These are phyloP conservation scores for Hymenoscyphus salicellus DNA, from an alignment of 2,329 filamentous ascomycete species.

Conservation along the genomic window DNA sequence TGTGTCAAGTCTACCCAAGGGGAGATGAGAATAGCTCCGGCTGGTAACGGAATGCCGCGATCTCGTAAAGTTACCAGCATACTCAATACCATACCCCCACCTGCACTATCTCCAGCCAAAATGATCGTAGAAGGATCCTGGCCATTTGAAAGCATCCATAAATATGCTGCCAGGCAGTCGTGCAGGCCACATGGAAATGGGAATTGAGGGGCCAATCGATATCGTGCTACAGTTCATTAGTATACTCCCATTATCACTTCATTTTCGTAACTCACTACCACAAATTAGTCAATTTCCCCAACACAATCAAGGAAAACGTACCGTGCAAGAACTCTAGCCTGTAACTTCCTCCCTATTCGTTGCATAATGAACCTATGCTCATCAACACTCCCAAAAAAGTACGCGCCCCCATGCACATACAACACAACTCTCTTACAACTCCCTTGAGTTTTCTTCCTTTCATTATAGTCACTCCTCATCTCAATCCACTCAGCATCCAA, in stretches of 20 bases:
- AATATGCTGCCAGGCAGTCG: constrained; percentile 84
- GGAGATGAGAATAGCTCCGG: constrained; percentile 85
- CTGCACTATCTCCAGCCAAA: constrained; percentile 87
- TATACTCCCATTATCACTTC: background rate
- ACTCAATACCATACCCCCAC: constrained; percentile 79
- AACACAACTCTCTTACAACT: constrained; percentile 76
- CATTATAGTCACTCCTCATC: constrained; percentile 78
- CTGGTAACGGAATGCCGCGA: constrained; percentile 77
- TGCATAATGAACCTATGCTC: constrained; percentile 74
- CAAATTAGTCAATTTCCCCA: constrained; percentile 12
- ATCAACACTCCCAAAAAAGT: constrained; percentile 93
- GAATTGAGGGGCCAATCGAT: constrained; percentile 87
- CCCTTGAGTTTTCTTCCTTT: constrained; percentile 60
- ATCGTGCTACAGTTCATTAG: constrained; percentile 52
- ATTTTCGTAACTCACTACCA: constrained; percentile 10
- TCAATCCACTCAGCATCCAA: constrained; percentile 93
- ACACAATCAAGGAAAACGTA: constrained; percentile 31
- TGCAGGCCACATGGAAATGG: constrained; percentile 92
- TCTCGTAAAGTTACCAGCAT: constrained; percentile 80
- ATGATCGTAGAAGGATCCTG: constrained; percentile 81
- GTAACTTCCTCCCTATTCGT: constrained; percentile 73
- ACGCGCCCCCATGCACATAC: constrained; percentile 91
- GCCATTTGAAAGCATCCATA: constrained; percentile 68
- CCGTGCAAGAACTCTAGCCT: constrained; percentile 80
- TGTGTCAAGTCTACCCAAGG: constrained; percentile 96